Percentiles rank a stretch among this genome's conserved stretches.
These are phyloP conservation scores for Naganishia randhawae DNA, from an alignment of 768 basidiomycete genomes.

Conservation along the genomic window DNA sequence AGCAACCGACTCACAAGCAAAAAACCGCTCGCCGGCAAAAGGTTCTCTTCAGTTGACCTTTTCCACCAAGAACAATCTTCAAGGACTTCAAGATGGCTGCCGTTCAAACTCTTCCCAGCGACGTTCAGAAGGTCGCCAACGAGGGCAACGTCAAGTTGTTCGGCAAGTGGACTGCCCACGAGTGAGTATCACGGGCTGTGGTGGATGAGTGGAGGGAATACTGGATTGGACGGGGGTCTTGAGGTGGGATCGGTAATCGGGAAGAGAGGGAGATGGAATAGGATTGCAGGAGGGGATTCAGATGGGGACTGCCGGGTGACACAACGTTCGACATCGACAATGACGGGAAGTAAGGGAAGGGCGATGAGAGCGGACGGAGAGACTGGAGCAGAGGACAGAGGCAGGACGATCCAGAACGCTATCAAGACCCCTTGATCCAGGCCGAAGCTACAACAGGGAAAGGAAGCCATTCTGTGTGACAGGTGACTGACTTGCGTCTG, in stretches of 20 bases:
- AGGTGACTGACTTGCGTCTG: neutral
- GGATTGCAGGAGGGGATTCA: neutral
- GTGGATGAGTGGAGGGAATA: neutral
- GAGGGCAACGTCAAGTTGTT: conserved; percentile 76
- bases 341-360: neutral
- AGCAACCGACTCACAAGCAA: conserved; percentile 22
- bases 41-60: conserved; percentile 1
- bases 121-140: conserved; percentile 52
- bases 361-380: neutral
- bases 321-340: neutral
- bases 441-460: too few species aligned
- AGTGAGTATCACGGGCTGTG: conserved; percentile 61
- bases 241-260: conserved; percentile 2
- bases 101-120: conserved; percentile 45
- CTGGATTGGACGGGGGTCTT: neutral
- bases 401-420: neutral
- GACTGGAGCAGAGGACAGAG: neutral
- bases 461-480: neutral
- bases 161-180: conserved; percentile 97
- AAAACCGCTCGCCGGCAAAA: conserved; percentile 8
- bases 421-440: too few species aligned
- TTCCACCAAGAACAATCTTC: neutral
- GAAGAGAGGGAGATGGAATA: neutral
- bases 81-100: conserved; percentile 27
- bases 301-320: neutral